Conservation (phyloP, 2,329 filamentous ascomycete species). For the Rhytidhysteron rufulum region DNA sequence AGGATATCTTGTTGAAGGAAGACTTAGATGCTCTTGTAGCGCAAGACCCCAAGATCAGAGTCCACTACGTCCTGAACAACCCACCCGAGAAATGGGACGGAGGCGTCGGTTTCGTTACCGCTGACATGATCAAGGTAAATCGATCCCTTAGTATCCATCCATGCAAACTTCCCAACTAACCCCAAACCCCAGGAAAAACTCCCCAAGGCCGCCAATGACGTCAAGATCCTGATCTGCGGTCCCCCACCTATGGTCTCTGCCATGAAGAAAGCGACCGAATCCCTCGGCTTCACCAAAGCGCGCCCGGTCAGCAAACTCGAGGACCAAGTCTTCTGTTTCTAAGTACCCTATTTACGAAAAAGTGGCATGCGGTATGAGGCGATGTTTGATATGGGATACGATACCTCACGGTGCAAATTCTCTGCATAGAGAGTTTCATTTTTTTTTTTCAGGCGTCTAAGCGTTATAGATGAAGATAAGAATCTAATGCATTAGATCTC, state of each 20-base stretch:
- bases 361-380: too few relatives aligned
- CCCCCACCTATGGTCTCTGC: constrained; percentile 95
- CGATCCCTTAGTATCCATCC: not conserved
- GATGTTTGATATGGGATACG: too few relatives aligned
- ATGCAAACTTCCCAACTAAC: not conserved
- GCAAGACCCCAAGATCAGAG: constrained; percentile 75
- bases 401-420: too few relatives aligned
- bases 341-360: too few relatives aligned
- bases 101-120: constrained; percentile 89
- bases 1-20: constrained; percentile 91
- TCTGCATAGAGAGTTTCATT: too few relatives aligned
- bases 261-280: constrained; percentile 92
- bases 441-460: too few relatives aligned
- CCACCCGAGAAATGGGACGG: constrained; percentile 88
- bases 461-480: too few relatives aligned
- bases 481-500: too few relatives aligned
- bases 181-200: constrained; percentile 60
- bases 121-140: constrained; percentile 86
- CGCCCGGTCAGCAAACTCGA: constrained; percentile 94
- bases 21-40: constrained; percentile 77
- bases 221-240: constrained; percentile 92
- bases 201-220: constrained; percentile 75
- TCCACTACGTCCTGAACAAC: constrained; percentile 96
- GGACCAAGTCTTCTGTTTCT: constrained; percentile 97
- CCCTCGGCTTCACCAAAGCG: constrained; percentile 87